Conservation (phyloP, 768 basidiomycete species). For the Amanita exitialis region DNA sequence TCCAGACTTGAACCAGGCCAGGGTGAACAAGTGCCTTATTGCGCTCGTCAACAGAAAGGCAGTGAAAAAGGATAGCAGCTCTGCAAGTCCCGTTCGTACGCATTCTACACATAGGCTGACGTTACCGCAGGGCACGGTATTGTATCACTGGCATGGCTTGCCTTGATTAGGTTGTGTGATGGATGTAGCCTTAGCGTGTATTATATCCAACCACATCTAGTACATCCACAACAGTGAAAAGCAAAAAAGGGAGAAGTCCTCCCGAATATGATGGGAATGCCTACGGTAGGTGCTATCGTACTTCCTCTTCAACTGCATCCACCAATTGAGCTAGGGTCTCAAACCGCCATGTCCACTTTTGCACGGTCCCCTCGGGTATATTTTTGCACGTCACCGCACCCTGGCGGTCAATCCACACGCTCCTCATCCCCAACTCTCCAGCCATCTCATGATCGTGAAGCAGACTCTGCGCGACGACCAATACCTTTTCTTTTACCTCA, state of each 20-base stretch:
- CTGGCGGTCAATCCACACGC: constrained; percentile 60
- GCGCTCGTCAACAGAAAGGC: constrained; percentile 83
- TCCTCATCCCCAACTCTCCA: constrained; percentile 39
- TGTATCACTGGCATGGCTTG: constrained; percentile 65
- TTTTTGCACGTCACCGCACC: constrained; percentile 34
- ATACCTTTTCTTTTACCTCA: constrained; percentile 34
- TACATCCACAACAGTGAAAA: not conserved
- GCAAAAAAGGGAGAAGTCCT: too few relatives aligned
- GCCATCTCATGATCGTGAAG: constrained; percentile 60
- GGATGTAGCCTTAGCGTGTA: constrained; percentile 3
- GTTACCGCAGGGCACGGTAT: constrained; percentile 43
- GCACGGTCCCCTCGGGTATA: constrained; percentile 17
- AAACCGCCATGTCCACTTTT: constrained; percentile 42
- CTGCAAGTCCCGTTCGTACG: constrained; percentile 26
- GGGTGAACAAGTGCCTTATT: constrained; percentile 90
- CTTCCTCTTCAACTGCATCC: constrained; percentile 40
- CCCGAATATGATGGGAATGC: not conserved
- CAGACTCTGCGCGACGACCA: constrained; percentile 62
- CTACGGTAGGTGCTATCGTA: not conserved
- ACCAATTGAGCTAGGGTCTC: constrained; percentile 53
- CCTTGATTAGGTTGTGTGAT: constrained; percentile 14
- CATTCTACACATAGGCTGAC: not conserved
- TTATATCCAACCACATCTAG: not conserved
- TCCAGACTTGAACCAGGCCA: constrained; percentile 80
- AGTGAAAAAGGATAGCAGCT: constrained; percentile 63